A percentile compares a stretch with the other conserved stretches of the same genome.
These are phyloP conservation scores for Discostella stelligeroides DNA, from an alignment of 108 stramenopile genomes.

Conservation along the genomic window DNA sequence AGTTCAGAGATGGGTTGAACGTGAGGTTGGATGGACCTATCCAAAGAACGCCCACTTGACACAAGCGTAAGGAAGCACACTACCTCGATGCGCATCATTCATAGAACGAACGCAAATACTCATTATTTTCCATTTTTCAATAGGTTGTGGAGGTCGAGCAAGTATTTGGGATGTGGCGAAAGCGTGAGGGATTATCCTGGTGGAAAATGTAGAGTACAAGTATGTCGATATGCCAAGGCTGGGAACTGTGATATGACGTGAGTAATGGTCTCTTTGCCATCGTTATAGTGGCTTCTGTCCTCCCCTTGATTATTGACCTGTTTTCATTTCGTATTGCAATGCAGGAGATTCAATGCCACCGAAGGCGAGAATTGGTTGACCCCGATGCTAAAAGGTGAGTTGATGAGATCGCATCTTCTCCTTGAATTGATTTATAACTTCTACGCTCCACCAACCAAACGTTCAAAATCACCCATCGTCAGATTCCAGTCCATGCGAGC, in stretches of 20 bases:
- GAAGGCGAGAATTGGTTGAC: constrained; percentile 29
- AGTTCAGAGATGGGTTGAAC: constrained; percentile 40
- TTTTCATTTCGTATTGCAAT: neutral
- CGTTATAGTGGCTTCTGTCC: neutral
- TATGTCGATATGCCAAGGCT: constrained; percentile 37
- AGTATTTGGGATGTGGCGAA: constrained; percentile 35
- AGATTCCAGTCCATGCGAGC: constrained; percentile 29
- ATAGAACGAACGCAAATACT: neutral
- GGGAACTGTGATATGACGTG: constrained; percentile 38
- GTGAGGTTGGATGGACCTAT: constrained; percentile 31
- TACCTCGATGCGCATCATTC: neutral
- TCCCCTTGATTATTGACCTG: neutral
- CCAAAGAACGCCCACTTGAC: constrained; percentile 42
- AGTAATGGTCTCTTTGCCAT: neutral
- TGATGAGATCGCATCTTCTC: neutral
- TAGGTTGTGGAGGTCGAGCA: constrained; percentile 33
- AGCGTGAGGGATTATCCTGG: constrained; percentile 37
- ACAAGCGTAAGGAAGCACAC: constrained; percentile 10
- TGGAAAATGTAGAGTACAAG: constrained; percentile 38
- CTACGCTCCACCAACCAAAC: no score
- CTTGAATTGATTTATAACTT: neutral
- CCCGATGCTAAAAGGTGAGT: constrained; percentile 28
- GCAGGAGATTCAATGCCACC: constrained; percentile 25
- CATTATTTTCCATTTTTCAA: neutral
- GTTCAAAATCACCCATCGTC: no score